Evolutionary conservation across 2,329 filamentous ascomycete genomes (phyloP).

Genomic region (Dothidotthia symphoricarpi): DNA sequence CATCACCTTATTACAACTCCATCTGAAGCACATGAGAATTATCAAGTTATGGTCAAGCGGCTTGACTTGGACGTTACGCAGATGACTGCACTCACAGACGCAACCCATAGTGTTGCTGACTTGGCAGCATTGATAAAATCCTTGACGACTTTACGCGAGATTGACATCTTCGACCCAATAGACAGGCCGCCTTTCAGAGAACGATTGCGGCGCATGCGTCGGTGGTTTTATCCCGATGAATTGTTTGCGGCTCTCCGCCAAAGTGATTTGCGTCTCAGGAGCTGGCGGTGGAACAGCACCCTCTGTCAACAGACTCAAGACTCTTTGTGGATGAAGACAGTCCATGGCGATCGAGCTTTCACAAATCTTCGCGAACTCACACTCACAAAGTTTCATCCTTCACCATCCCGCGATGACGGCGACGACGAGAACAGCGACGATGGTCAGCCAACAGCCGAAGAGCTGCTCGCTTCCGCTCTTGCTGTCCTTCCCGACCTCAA

Average conservation of each 20-base stretch:
- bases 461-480: slow-evolving; percentile 50
- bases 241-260: slow-evolving; percentile 65
- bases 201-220: slow-evolving; percentile 50
- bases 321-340: slow-evolving; percentile 39
- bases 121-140: slow-evolving; percentile 59
- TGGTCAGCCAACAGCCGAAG: slow-evolving; percentile 38
- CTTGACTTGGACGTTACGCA: slow-evolving; percentile 67
- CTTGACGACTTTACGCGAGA: slow-evolving; percentile 64
- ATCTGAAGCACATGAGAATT: slow-evolving; percentile 50
- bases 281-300: slow-evolving; percentile 58
- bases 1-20: slow-evolving; percentile 56
- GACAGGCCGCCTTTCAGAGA: slow-evolving; percentile 66
- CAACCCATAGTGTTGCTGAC: slow-evolving; percentile 55
- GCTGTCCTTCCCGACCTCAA: slow-evolving; percentile 62
- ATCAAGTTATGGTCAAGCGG: slow-evolving; percentile 67
- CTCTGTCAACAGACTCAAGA: slow-evolving; percentile 39
- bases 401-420: slow-evolving; percentile 12
- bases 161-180: slow-evolving; percentile 70
- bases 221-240: slow-evolving; percentile 68
- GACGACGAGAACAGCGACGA: slow-evolving; percentile 16
- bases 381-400: slow-evolving; percentile 36
- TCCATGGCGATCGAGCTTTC: slow-evolving; percentile 48
- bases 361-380: slow-evolving; percentile 38
- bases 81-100: slow-evolving; percentile 55
- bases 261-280: slow-evolving; percentile 47